These are phyloP conservation scores for Moricandia arvensis DNA, from an alignment of 345 rosid genomes.

Conservation along the genomic window DNA sequence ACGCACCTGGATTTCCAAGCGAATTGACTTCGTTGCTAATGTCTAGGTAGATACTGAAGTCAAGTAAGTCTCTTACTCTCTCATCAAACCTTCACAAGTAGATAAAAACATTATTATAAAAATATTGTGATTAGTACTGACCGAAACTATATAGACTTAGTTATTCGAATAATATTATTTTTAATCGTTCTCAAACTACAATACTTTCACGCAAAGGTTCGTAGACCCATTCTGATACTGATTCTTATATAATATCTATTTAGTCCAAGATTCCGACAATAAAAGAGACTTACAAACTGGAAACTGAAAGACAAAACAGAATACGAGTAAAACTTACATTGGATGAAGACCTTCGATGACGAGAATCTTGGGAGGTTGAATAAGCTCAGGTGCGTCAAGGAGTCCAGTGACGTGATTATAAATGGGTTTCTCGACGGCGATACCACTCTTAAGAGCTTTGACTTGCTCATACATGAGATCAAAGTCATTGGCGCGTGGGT, in stretches of 20 bases:
- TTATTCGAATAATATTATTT: background rate
- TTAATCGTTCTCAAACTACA: background rate
- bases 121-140: background rate
- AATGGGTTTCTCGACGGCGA: slow-evolving; percentile 50
- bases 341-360: slow-evolving; percentile 53
- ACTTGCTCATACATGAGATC: slow-evolving; percentile 98
- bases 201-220: slow-evolving; percentile 22
- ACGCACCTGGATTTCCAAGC: slow-evolving; percentile 43
- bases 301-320: slow-evolving; percentile 14
- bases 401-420: slow-evolving; percentile 59
- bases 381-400: slow-evolving; percentile 87
- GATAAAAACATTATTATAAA: background rate
- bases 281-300: background rate
- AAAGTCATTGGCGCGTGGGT: slow-evolving; percentile 85
- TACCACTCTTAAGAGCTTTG: slow-evolving; percentile 75
- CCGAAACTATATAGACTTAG: slow-evolving; percentile 6
- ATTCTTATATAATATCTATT: slow-evolving; percentile 6
- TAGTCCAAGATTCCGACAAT: slow-evolving; percentile 27
- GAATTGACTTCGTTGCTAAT: too few species aligned
- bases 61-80: too few species aligned
- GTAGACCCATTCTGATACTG: slow-evolving; percentile 7
- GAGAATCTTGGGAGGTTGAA: slow-evolving; percentile 78
- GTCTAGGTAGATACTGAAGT: too few species aligned
- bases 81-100: background rate
- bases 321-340: slow-evolving; percentile 56